A percentile compares a stretch with the other conserved stretches of the same genome.
Evolutionary conservation across 768 basidiomycete genomes (phyloP).

Genomic region (Flagelloscypha sp.): DNA sequence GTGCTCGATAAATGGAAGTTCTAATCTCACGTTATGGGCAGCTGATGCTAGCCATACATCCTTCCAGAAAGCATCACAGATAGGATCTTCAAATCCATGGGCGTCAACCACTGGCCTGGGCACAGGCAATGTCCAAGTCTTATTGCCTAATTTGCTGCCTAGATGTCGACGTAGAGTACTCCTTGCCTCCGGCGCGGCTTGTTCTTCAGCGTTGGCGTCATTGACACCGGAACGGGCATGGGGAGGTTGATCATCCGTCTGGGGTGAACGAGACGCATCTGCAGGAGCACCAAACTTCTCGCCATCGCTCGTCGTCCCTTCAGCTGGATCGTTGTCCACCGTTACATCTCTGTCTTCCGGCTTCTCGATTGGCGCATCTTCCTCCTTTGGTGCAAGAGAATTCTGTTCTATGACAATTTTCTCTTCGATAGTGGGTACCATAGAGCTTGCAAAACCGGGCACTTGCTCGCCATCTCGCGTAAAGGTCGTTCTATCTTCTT

Average conservation of each 20-base stretch:
- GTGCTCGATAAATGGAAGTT: conserved; percentile 5
- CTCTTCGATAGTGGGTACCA: conserved; percentile 66
- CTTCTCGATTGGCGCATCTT: conserved; percentile 20
- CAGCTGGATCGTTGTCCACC: conserved; percentile 4
- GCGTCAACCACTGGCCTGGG: conserved; percentile 67
- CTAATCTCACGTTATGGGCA: conserved; percentile 68
- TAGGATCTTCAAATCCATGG: conserved; percentile 80
- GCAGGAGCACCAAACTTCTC: conserved; percentile 50
- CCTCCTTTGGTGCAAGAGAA: conserved; percentile 25
- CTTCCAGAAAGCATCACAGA: conserved; percentile 84
- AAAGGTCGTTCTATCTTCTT: conserved; percentile 45
- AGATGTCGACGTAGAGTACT: conserved; percentile 48
- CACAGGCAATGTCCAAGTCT: conserved; percentile 55
- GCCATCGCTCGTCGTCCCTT: conserved; percentile 25
- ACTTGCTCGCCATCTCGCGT: conserved; percentile 41
- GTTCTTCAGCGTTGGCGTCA: conserved; percentile 41
- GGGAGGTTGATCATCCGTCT: conserved; percentile 39
- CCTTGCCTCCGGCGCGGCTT: conserved; percentile 38
- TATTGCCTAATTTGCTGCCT: conserved; percentile 40
- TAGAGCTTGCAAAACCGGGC: conserved; percentile 51
- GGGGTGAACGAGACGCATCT: conserved; percentile 33
- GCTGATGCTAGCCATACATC: conserved; percentile 84
- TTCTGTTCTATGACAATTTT: conserved; percentile 46
- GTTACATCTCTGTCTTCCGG: conserved; percentile 17
- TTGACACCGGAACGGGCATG: conserved; percentile 35